Evolutionary conservation across 192 early-diverging fungal species (phyloP), one percentile per base, ranked within the genome.

Genomic region (Pilaira anomala): DNA sequence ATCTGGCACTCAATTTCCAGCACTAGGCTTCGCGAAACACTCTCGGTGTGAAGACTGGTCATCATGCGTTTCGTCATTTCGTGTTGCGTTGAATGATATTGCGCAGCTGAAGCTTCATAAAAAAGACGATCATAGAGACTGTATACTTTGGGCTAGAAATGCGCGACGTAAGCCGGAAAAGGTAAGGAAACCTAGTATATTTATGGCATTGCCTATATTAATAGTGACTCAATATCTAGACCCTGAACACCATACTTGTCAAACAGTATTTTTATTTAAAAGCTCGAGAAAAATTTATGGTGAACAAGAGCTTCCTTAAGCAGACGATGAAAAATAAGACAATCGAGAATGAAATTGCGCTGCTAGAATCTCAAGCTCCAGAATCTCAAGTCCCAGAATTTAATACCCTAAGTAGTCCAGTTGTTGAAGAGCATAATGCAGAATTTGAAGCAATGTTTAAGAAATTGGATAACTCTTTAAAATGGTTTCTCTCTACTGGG

Each of bases 11-110:
- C 45, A 3, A 18, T 46, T 18, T 46, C 45, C 45, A 46, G 45
- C 1, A 46, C 45, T 46, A 46, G 45, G 45, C n/a, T 46, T 46
- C 18, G 16, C 45, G 14, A 46, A n/a, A 46, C n/a, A 46, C 45
- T 46, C 45, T 46, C 45, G 7, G 7, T 18, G 45, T 18, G 45
- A 46, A 46, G 16, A 46, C n/a, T 46, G 45, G 45, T 46, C 45
- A 46, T 46, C n/a, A 19, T 46, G 45, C 45, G 16, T 46, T 46
- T 46, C 45, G 45, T 46, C 45, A 0, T 46, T 18, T 0, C 45
- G 44, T n/a, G 44, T 45, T 45, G 44, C 44, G 45, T 46, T 46
- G 45, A 46, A 46, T 46, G 45, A 19, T 46, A 46, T 46, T 46
- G n/a, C 45, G n/a, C 45, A 46, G 45, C 45, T 46, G 45, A 46